A percentile compares a stretch with the other conserved stretches of the same genome.
These are phyloP conservation scores for Sporodiniella umbellata DNA, from an alignment of 371 early-diverging fungal species.

Conservation along the genomic window DNA sequence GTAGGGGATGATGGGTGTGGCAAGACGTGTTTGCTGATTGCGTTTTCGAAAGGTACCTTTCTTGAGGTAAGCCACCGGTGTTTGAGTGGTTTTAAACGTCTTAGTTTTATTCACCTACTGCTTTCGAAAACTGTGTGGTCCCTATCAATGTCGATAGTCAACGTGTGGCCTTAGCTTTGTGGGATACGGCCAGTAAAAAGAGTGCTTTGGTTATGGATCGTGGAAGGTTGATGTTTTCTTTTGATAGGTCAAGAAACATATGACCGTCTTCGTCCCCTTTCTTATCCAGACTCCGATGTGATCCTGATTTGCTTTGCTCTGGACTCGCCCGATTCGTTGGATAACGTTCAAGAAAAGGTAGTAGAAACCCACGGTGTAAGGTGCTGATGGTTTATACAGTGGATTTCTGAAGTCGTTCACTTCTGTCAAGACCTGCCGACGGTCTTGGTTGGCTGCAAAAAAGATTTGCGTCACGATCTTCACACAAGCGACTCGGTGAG, in stretches of 20 bases:
- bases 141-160: constrained; percentile 74
- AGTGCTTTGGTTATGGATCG: too few species aligned
- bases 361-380: background rate
- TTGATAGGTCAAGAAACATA: constrained; percentile 72
- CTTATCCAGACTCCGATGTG: constrained; percentile 86
- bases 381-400: constrained; percentile 40
- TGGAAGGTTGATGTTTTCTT: too few species aligned
- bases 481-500: constrained; percentile 67
- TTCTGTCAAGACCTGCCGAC: constrained; percentile 84
- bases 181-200: constrained; percentile 78
- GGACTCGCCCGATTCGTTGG: constrained; percentile 70
- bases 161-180: constrained; percentile 77
- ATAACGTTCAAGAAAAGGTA: constrained; percentile 78
- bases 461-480: constrained; percentile 81
- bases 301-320: constrained; percentile 85
- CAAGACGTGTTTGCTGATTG: constrained; percentile 95
- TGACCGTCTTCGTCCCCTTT: constrained; percentile 76
- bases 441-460: constrained; percentile 85
- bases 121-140: constrained; percentile 83
- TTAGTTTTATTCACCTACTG: constrained; percentile 60
- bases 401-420: constrained; percentile 88
- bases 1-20: constrained; percentile 98
- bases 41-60: constrained; percentile 89
- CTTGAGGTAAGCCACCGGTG: constrained; percentile 66
- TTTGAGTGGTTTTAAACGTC: background rate